These are phyloP conservation scores for Zizania latifolia DNA, from an alignment of 176 grass and related monocot species.

Conservation along the genomic window DNA sequence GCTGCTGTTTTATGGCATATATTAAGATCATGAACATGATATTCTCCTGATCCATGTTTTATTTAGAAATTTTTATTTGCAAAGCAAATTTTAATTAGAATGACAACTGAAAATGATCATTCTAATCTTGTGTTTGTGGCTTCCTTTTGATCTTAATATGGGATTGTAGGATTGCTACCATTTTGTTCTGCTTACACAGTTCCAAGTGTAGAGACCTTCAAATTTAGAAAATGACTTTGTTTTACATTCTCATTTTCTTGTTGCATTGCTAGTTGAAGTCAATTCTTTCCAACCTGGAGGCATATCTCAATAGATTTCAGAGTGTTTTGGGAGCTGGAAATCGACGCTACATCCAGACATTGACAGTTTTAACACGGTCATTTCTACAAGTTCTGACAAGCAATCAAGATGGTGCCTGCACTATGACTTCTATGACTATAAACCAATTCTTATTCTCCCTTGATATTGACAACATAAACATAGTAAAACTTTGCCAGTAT, in stretches of 20 bases:
- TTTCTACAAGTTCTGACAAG: conserved; percentile 49
- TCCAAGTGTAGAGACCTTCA: background rate
- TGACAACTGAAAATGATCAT: background rate
- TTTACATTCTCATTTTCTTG: conserved; percentile 23
- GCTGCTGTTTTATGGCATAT: background rate
- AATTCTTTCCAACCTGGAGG: conserved; percentile 59
- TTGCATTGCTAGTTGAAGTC: conserved; percentile 59
- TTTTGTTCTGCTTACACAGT: background rate
- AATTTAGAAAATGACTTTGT: background rate
- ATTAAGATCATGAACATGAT: background rate
- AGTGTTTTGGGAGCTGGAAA: conserved; percentile 75
- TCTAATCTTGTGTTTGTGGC: too few relatives aligned
- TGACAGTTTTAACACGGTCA: conserved; percentile 63
- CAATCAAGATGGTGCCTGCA: conserved; percentile 29
- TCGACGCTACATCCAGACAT: conserved; percentile 80
- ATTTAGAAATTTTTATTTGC: background rate
- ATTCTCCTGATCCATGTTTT: background rate
- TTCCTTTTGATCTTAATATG: background rate
- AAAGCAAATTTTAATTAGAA: conserved; percentile 9
- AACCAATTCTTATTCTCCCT: conserved; percentile 92
- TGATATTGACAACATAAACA: conserved; percentile 95
- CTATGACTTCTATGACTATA: conserved; percentile 70
- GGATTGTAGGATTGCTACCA: background rate
- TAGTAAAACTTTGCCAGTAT: conserved; percentile 84
- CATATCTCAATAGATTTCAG: conserved; percentile 73